These are phyloP conservation scores for Sarcocystis neurona DNA, from an alignment of 169 alveolate species.

Conservation along the genomic window DNA sequence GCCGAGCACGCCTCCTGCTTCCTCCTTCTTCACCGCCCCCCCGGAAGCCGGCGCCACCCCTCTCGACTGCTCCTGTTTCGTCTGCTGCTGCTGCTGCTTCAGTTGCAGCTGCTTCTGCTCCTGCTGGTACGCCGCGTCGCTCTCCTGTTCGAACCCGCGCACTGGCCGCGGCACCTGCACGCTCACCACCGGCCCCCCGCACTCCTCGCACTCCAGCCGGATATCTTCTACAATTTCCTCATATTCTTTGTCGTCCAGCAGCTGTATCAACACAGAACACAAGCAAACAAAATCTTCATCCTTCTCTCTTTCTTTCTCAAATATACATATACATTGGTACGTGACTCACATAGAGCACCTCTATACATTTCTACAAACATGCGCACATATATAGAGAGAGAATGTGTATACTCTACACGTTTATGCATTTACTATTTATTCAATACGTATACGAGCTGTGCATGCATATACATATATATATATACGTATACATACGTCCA, in stretches of 20 bases:
- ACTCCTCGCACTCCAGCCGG: slow-evolving; percentile 78
- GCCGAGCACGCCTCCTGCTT: neutral
- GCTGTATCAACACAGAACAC: slow-evolving; percentile 46
- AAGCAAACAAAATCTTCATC: neutral
- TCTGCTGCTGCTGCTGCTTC: slow-evolving; percentile 1
- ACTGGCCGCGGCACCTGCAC: slow-evolving; percentile 85
- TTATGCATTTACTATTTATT: neutral
- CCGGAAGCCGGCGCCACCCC: neutral
- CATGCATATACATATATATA: neutral
- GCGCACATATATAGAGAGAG: too few species aligned
- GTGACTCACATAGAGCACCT: neutral
- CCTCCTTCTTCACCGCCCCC: neutral
- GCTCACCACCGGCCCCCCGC: slow-evolving; percentile 79
- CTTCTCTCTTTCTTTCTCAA: too few species aligned
- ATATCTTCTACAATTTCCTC: slow-evolving; percentile 85
- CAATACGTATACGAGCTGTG: neutral
- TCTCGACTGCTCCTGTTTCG: neutral
- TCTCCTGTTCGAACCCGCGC: slow-evolving; percentile 65
- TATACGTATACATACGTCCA: too few species aligned
- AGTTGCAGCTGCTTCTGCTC: neutral
- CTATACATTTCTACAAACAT: neutral
- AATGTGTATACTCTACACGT: too few species aligned
- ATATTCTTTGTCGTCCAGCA: slow-evolving; percentile 84
- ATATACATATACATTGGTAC: neutral
- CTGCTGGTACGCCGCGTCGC: slow-evolving; percentile 3